Base-by-base conservation (phyloP, 306 rosid genomes). In the Prinsepia uniflora region DNA sequence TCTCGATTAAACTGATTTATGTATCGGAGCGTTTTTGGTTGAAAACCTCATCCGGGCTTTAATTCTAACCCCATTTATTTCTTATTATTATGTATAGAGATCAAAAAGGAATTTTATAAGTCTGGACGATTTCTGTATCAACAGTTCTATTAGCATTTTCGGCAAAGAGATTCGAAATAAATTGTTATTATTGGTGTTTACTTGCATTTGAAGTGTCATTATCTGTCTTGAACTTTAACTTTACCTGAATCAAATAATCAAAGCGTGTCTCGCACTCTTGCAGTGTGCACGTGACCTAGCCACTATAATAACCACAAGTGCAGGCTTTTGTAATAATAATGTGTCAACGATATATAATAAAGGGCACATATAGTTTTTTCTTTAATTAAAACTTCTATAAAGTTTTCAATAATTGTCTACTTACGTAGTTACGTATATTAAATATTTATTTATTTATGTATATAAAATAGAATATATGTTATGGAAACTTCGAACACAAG, bases 131-230 rank as follows among this genome's bases (percentile, higher is more conserved):
- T n/a, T n/a, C n/a, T n/a, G n/a, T n/a, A n/a, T n/a, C n/a, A 24
- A 24, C 0, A 24, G 2, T 24, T 24, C 36, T 30, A 30, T 30
- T 30, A 30, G 36, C 36, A 30, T 30, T 30, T 30, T 30, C 36
- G 36, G 2, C 36, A 30, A 30, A 30, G 36, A 30, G 36, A 30
- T 30, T 30, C 2, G 36, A 30, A 30, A 3, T 30, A 30, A 22
- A 15, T 5, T 10, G 36, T 42, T 43, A 56, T 9, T 43, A 30
- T 45, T 10, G 44, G 50, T 68, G 50, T 67, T 88, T 81, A 80
- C 91, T 78, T 83, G 75, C 46, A 18, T 12, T 48, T 55, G n/a
- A 81, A 83, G 86, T 55, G 71, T 82, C 86, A 57, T 83, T 75
- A 64, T 84, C 83, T 68, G 34, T 67, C 68, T 64, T 18, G 24